Evolutionary conservation across 2,329 filamentous ascomycete genomes (phyloP).

Genomic region (Colletotrichum costaricense): DNA sequence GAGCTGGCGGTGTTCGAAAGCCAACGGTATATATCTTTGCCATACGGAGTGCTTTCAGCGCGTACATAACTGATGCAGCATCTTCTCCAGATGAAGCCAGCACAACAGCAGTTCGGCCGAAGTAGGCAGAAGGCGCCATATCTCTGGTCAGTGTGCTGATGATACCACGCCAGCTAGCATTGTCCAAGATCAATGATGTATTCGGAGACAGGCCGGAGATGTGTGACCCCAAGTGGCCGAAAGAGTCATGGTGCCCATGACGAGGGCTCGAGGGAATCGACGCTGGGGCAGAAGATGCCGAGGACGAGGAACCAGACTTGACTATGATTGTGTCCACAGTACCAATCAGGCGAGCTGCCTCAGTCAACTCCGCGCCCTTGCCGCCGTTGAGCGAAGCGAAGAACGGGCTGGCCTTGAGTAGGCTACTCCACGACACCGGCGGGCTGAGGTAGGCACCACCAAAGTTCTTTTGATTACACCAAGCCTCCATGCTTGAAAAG

Average conservation of each 20-base stretch:
- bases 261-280: conserved; percentile 62
- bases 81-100: conserved; percentile 79
- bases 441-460: conserved; percentile 86
- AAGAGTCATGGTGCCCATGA: conserved; percentile 45
- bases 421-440: conserved; percentile 69
- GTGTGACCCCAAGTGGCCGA: conserved; percentile 35
- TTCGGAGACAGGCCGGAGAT: conserved; percentile 53
- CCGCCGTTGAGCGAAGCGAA: conserved; percentile 63
- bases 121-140: conserved; percentile 85
- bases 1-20: conserved; percentile 72
- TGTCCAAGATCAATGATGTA: conserved; percentile 77
- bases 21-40: conserved; percentile 87
- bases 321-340: conserved; percentile 86
- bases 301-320: conserved; percentile 57
- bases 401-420: conserved; percentile 67
- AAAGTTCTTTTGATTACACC: conserved; percentile 80
- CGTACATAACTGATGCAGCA: conserved; percentile 83
- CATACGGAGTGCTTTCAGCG: conserved; percentile 79
- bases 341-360: conserved; percentile 82
- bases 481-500: conserved; percentile 74
- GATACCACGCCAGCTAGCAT: conserved; percentile 88
- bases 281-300: conserved; percentile 56
- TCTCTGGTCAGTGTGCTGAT: conserved; percentile 84
- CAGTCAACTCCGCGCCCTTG: conserved; percentile 71
- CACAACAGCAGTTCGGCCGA: conserved; percentile 79